These are phyloP conservation scores for Colletotrichum filicis DNA, from an alignment of 2,329 filamentous ascomycete genomes.

Conservation along the genomic window DNA sequence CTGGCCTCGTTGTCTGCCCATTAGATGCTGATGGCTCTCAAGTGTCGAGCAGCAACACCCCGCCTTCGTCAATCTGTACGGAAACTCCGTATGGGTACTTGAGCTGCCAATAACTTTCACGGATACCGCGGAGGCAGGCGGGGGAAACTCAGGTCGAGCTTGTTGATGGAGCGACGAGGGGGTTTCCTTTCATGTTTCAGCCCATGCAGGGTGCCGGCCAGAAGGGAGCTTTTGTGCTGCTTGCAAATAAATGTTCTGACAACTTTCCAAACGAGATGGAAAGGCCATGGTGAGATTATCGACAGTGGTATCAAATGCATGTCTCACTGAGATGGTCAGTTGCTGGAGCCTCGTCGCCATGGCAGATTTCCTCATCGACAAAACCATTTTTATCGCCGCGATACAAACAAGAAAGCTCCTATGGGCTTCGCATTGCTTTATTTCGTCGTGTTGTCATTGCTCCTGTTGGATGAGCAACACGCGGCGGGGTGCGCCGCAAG, in stretches of 20 bases:
- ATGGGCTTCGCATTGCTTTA: not conserved
- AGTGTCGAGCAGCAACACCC: not conserved
- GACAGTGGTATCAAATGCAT: not conserved
- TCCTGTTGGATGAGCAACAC: not conserved
- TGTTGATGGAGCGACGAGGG: slow-evolving; percentile 1
- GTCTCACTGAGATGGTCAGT: not conserved
- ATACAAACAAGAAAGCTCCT: not conserved
- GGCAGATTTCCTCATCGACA: not conserved
- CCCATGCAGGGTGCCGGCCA: slow-evolving; percentile 27
- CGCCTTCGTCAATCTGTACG: not conserved
- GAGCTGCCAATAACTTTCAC: not conserved
- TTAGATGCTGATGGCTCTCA: not conserved
- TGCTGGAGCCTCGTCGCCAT: not conserved
- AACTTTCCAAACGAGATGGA: not conserved
- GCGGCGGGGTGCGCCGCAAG: slow-evolving; percentile 10
- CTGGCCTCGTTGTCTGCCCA: not conserved
- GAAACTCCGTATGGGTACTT: not conserved
- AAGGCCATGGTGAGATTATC: not conserved
- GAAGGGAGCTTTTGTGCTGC: slow-evolving; percentile 10
- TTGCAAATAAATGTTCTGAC: not conserved
- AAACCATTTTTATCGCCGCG: not conserved
- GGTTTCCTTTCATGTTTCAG: slow-evolving; percentile 26
- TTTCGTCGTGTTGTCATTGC: not conserved
- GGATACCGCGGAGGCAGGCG: slow-evolving; percentile 15
- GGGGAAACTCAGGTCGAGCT: slow-evolving; percentile 4